Evolutionary conservation across 768 basidiomycete species (phyloP).

Genomic region (Trametes gibbosa): DNA sequence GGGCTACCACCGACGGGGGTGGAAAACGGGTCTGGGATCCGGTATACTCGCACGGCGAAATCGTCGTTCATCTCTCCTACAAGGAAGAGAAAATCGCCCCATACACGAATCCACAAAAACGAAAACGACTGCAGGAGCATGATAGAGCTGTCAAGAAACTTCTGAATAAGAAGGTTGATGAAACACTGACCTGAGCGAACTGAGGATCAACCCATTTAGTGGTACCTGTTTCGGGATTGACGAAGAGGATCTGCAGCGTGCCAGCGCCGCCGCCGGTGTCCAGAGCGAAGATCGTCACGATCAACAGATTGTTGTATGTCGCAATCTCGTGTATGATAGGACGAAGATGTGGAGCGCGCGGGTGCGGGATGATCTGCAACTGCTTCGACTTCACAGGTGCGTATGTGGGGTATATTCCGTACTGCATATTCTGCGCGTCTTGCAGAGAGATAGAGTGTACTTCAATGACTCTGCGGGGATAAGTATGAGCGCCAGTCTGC

Average conservation of each 20-base stretch:
- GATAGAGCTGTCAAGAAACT: background rate
- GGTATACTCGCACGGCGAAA: slow-evolving; percentile 32
- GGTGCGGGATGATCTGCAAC: slow-evolving; percentile 14
- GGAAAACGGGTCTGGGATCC: slow-evolving; percentile 25
- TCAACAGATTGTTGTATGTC: slow-evolving; percentile 12
- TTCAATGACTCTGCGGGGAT: slow-evolving; percentile 19
- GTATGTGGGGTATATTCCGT: slow-evolving; percentile 7
- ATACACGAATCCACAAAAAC: slow-evolving; percentile 34
- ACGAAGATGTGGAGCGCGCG: slow-evolving; percentile 14
- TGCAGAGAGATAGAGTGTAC: slow-evolving; percentile 17
- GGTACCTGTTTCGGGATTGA: slow-evolving; percentile 16
- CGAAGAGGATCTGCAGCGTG: slow-evolving; percentile 23
- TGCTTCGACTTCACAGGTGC: slow-evolving; percentile 11
- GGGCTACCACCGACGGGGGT: slow-evolving; percentile 2
- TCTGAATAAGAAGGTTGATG: slow-evolving; percentile 16
- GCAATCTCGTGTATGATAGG: slow-evolving; percentile 21
- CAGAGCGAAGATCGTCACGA: slow-evolving; percentile 23
- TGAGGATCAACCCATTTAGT: slow-evolving; percentile 24
- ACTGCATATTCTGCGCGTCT: slow-evolving; percentile 6
- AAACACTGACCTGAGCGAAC: slow-evolving; percentile 19
- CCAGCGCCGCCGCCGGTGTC: slow-evolving; percentile 19
- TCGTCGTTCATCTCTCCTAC: slow-evolving; percentile 30
- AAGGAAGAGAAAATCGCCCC: slow-evolving; percentile 31
- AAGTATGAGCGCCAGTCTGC: background rate
- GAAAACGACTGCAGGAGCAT: slow-evolving; percentile 28